phyloP scores from a whole-genome alignment of 768 basidiomycete species.

The Zangia roseola region DNA sequence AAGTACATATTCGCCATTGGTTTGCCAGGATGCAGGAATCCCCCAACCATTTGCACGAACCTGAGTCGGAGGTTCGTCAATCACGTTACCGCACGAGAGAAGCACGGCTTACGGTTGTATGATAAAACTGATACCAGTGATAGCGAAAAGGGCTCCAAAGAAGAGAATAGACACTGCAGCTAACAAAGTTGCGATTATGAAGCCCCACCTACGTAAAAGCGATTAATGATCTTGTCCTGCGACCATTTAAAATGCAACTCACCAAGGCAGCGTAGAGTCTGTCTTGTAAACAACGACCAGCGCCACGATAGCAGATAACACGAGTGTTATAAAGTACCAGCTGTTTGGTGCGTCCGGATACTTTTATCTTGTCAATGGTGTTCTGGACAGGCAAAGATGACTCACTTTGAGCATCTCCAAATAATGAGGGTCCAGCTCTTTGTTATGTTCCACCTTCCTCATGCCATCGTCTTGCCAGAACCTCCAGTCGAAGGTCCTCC shows the following conservation, averaged over 20 bases:
- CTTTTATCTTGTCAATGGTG: conserved; percentile 14
- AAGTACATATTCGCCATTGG: conserved; percentile 46
- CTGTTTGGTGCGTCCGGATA: conserved; percentile 36
- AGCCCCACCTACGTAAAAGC: conserved; percentile 37
- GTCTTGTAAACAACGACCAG: conserved; percentile 54
- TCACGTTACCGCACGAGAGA: not conserved
- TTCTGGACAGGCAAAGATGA: conserved; percentile 15
- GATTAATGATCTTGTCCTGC: not conserved
- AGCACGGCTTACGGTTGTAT: conserved; percentile 24
- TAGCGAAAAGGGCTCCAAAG: conserved; percentile 53
- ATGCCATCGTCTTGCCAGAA: conserved; percentile 34
- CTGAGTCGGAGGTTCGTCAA: conserved; percentile 8
- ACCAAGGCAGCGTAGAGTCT: conserved; percentile 56
- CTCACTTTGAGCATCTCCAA: conserved; percentile 46
- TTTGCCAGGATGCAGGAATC: conserved; percentile 36
- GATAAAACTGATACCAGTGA: conserved; percentile 37
- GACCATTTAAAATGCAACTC: not conserved
- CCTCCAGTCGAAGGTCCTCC: conserved; percentile 33
- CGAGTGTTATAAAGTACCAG: conserved; percentile 32
- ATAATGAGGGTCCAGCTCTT: conserved; percentile 54
- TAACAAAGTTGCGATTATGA: conserved; percentile 50
- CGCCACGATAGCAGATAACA: conserved; percentile 43
- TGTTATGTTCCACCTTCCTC: conserved; percentile 31
- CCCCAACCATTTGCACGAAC: conserved; percentile 39
- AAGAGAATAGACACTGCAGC: conserved; percentile 53